Evolutionary conservation across 768 basidiomycete genomes (phyloP).

Genomic region (Grammothele lineata): DNA sequence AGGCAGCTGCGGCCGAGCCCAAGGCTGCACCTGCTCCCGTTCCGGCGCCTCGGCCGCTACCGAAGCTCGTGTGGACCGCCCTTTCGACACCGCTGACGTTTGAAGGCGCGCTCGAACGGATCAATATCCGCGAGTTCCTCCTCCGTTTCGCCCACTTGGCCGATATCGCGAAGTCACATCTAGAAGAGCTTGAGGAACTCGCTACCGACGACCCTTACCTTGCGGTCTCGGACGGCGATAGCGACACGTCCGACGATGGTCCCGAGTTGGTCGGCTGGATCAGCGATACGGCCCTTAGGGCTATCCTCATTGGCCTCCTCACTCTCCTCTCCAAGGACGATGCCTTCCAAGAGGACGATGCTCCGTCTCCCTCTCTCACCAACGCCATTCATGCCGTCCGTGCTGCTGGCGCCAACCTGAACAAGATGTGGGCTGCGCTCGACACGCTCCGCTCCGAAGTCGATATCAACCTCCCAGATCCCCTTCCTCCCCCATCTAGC

Average conservation of each 20-base stretch:
- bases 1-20: too few species aligned
- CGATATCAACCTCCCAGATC: constrained; percentile 48
- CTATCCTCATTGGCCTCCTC: constrained; percentile 60
- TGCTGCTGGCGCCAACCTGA: constrained; percentile 49
- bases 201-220: constrained; percentile 16
- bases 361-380: constrained; percentile 37
- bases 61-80: constrained; percentile 50
- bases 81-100: constrained; percentile 37
- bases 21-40: too few species aligned
- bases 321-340: constrained; percentile 52
- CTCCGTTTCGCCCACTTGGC: constrained; percentile 56
- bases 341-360: constrained; percentile 31
- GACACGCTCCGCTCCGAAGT: constrained; percentile 38
- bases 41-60: constrained; percentile 29
- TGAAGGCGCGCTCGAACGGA: constrained; percentile 52
- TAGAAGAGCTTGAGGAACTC: constrained; percentile 62
- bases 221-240: constrained; percentile 38
- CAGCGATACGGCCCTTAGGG: constrained; percentile 59
- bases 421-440: constrained; percentile 60
- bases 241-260: constrained; percentile 5
- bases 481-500: constrained; percentile 48
- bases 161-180: constrained; percentile 44
- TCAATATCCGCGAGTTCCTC: constrained; percentile 72
- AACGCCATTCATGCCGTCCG: constrained; percentile 50
- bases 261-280: constrained; percentile 46